These are phyloP conservation scores for Kodamaea plutei DNA, from an alignment of 1,139 yeast species.

Conservation along the genomic window DNA sequence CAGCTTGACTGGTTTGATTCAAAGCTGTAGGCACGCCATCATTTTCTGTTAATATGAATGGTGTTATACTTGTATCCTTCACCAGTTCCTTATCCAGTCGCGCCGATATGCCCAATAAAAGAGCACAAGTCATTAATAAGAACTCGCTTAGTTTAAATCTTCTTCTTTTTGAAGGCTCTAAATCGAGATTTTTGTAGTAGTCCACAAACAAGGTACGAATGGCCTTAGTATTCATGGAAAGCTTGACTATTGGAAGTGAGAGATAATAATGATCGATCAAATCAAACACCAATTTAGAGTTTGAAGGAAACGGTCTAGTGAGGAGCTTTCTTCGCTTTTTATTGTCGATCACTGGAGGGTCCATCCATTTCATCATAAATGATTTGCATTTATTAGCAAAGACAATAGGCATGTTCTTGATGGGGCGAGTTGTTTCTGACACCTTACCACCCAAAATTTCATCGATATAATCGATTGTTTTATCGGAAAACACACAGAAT, in stretches of 20 bases:
- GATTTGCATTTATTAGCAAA: constrained; percentile 19
- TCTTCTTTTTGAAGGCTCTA: constrained; percentile 8
- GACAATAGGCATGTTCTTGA: constrained; percentile 29
- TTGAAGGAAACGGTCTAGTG: constrained; percentile 27
- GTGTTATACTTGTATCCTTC: constrained; percentile 1
- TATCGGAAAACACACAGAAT: constrained; percentile 32
- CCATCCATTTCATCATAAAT: constrained; percentile 29
- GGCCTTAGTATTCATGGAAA: constrained; percentile 9
- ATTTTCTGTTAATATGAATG: background rate
- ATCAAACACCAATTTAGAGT: constrained; percentile 19
- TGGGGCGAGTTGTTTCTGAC: constrained; percentile 22
- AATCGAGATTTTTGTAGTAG: constrained; percentile 14
- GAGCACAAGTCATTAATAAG: constrained; percentile 29
- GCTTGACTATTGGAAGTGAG: constrained; percentile 10
- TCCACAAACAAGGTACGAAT: constrained; percentile 13
- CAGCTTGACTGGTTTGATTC: constrained; percentile 2
- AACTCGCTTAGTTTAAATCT: constrained; percentile 26
- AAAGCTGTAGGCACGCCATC: background rate
- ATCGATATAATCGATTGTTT: constrained; percentile 34
- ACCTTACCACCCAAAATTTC: constrained; percentile 22
- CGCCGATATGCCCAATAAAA: constrained; percentile 24
- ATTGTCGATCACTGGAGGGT: constrained; percentile 27
- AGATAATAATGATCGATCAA: constrained; percentile 20
- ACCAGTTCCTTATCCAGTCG: constrained; percentile 16
- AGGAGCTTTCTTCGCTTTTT: constrained; percentile 18